A percentile compares a stretch with the other conserved stretches of the same genome.
These are phyloP conservation scores for Xylona heveae DNA, from an alignment of 495 filamentous ascomycete species.

Conservation along the genomic window DNA sequence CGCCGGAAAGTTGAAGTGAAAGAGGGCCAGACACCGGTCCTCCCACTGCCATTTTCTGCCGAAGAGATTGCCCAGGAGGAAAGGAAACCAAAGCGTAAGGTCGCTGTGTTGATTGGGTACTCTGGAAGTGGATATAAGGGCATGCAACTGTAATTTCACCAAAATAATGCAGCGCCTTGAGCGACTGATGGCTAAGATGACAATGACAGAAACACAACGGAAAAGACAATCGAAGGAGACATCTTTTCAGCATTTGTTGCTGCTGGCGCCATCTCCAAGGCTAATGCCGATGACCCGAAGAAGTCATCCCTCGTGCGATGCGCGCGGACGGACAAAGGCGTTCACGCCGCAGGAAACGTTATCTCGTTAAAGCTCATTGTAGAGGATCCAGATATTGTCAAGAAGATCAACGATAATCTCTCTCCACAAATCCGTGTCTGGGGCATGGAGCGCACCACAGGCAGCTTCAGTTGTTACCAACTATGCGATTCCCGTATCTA, in stretches of 20 bases:
- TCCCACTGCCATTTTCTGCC: constrained; percentile 36
- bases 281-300: constrained; percentile 87
- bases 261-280: constrained; percentile 84
- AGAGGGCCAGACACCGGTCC: constrained; percentile 18
- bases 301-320: constrained; percentile 89
- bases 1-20: constrained; percentile 27
- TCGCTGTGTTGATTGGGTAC: constrained; percentile 85
- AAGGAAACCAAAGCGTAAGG: constrained; percentile 81
- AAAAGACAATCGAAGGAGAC: constrained; percentile 95
- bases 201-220: constrained; percentile 29
- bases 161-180: no score
- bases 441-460: constrained; percentile 69
- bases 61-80: constrained; percentile 74
- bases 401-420: constrained; percentile 75
- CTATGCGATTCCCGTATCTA: constrained; percentile 86
- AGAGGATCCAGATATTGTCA: constrained; percentile 66
- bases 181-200: no score
- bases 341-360: constrained; percentile 91
- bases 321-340: constrained; percentile 91
- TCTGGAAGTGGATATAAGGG: constrained; percentile 94
- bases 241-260: constrained; percentile 77
- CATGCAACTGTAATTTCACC: constrained; percentile 53
- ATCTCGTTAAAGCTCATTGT: constrained; percentile 91
- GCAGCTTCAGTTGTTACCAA: constrained; percentile 78
- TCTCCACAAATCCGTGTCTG: constrained; percentile 80